Conservation (phyloP, 192 early-diverging fungal species). For the Coemansia aciculifera region DNA sequence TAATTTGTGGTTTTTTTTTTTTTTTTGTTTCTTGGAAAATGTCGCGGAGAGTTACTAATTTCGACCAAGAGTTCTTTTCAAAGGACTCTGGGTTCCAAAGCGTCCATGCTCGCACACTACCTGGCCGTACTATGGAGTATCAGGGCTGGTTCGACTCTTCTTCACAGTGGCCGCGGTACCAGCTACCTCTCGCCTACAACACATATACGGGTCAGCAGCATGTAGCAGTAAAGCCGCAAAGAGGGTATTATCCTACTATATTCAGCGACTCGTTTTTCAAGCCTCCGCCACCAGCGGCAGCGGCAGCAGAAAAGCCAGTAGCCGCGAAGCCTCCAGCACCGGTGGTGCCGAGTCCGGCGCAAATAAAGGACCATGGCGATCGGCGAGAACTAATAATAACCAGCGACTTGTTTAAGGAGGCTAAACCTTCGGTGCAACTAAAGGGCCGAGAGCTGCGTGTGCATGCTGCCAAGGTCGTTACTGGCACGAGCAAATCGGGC, state of each 20-base stretch:
- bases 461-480: conserved; percentile 11
- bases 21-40: conserved; percentile 1
- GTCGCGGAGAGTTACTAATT: conserved; percentile 40
- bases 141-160: conserved; percentile 19
- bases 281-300: neutral
- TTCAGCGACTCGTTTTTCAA: conserved; percentile 20
- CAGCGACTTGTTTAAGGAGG: conserved; percentile 25
- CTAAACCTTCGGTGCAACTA: conserved; percentile 25
- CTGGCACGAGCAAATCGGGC: neutral
- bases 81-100: conserved; percentile 34
- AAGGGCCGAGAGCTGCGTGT: conserved; percentile 23
- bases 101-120: conserved; percentile 25
- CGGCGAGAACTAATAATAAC: conserved; percentile 21
- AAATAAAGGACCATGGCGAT: conserved; percentile 19
- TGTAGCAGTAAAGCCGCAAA: neutral
- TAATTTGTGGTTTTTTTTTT: neutral
- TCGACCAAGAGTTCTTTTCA: conserved; percentile 38
- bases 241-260: conserved; percentile 9
- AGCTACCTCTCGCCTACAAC: conserved; percentile 11
- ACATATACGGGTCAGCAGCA: neutral
- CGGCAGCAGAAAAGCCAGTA: neutral
- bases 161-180: conserved; percentile 7
- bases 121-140: conserved; percentile 23
- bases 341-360: conserved; percentile 3
- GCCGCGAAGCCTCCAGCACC: neutral